Evolutionary conservation across 306 rosid species (phyloP).

Genomic region (Inga leiocalycina): DNA sequence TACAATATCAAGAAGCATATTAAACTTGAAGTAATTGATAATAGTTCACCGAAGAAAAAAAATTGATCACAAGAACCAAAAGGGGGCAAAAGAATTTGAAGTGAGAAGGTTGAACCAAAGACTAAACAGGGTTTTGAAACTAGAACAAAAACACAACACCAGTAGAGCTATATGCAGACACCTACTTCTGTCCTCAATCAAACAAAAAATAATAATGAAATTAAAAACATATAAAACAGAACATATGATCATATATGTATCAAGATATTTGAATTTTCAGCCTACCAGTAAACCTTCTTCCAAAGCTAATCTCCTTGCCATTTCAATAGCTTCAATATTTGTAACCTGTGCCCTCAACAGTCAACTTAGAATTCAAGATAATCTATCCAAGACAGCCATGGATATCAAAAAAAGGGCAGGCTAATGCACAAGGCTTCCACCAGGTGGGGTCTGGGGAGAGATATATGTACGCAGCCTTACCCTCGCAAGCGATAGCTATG

Average conservation of each 20-base stretch:
- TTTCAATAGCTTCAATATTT: constrained; percentile 79
- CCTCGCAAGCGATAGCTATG: not conserved
- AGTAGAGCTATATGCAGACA: constrained; percentile 20
- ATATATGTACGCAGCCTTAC: too few relatives aligned
- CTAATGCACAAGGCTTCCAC: too few relatives aligned
- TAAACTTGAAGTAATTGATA: not conserved
- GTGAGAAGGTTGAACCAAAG: too few relatives aligned
- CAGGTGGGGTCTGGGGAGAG: too few relatives aligned
- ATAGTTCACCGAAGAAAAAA: too few relatives aligned
- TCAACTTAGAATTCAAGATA: constrained; percentile 25
- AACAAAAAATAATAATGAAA: constrained; percentile 5
- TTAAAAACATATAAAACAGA: constrained; percentile 2
- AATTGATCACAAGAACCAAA: too few relatives aligned
- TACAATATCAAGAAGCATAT: constrained; percentile 29
- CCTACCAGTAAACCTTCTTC: constrained; percentile 95
- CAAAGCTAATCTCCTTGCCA: constrained; percentile 89
- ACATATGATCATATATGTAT: not conserved
- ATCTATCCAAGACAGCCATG: not conserved
- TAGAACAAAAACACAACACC: constrained; percentile 7
- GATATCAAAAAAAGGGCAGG: not conserved
- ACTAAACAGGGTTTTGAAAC: constrained; percentile 13
- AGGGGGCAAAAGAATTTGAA: too few relatives aligned
- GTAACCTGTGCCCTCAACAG: constrained; percentile 58
- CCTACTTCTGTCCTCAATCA: constrained; percentile 24
- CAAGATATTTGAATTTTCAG: constrained; percentile 30